Conservation (phyloP, 2,329 filamentous ascomycete genomes). For the Fusarium palustre region DNA sequence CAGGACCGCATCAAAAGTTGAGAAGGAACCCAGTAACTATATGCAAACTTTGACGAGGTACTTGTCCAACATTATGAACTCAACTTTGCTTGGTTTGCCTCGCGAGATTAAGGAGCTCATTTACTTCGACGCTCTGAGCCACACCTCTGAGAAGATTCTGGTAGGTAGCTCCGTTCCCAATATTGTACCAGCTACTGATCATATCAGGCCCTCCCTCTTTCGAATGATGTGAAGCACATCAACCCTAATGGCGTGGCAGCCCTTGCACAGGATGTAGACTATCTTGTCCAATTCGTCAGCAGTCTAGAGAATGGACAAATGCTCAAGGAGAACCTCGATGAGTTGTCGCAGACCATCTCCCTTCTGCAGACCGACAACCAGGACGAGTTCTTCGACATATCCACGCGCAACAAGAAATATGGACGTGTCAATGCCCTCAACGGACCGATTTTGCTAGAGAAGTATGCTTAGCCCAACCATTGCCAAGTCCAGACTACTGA, state of each 20-base stretch:
- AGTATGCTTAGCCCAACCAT: slow-evolving; percentile 65
- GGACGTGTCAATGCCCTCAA: slow-evolving; percentile 92
- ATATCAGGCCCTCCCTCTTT: slow-evolving; percentile 77
- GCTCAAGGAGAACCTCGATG: slow-evolving; percentile 88
- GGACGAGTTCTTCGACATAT: slow-evolving; percentile 97
- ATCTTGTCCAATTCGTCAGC: slow-evolving; percentile 87
- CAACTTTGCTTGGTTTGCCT: slow-evolving; percentile 90
- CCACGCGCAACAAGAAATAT: slow-evolving; percentile 91
- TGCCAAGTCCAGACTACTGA: slow-evolving; percentile 1
- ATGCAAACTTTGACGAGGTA: slow-evolving; percentile 96
- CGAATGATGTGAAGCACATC: slow-evolving; percentile 83
- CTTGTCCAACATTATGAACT: slow-evolving; percentile 95
- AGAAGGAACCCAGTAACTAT: slow-evolving; percentile 85
- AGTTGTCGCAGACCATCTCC: slow-evolving; percentile 91
- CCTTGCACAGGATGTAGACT: slow-evolving; percentile 84
- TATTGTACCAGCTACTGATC: slow-evolving; percentile 27
- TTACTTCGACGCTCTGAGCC: slow-evolving; percentile 94
- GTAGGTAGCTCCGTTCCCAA: slow-evolving; percentile 56
- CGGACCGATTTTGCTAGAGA: slow-evolving; percentile 90
- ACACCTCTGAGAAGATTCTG: slow-evolving; percentile 87
- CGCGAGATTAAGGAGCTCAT: slow-evolving; percentile 97
- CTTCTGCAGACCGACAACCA: slow-evolving; percentile 89
- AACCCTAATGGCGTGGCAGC: slow-evolving; percentile 86
- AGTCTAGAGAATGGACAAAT: slow-evolving; percentile 87
- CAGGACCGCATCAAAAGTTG: slow-evolving; percentile 67